Conservation (phyloP, 2,329 filamentous ascomycete species). For the Dothideomycetes sp. region DNA sequence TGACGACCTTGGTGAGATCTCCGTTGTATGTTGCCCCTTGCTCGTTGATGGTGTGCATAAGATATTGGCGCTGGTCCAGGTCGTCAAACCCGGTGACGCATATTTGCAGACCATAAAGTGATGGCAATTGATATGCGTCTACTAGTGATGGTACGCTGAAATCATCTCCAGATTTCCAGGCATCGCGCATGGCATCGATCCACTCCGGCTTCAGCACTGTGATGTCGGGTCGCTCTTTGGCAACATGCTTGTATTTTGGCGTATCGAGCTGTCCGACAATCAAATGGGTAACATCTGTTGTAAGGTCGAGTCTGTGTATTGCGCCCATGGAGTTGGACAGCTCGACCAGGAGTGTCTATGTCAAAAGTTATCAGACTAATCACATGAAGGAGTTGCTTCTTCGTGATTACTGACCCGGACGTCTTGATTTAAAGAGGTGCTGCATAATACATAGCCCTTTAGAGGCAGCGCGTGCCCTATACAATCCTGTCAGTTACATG, state of each 20-base stretch:
- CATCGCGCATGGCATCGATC: conserved; percentile 66
- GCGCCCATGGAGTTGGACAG: conserved; percentile 76
- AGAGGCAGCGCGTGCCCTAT: conserved; percentile 42
- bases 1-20: conserved; percentile 75
- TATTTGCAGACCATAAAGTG: conserved; percentile 52
- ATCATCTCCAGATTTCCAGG: conserved; percentile 71
- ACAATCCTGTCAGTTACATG: too few species aligned
- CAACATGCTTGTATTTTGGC: conserved; percentile 91
- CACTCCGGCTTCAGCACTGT: conserved; percentile 71
- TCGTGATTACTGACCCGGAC: conserved; percentile 14
- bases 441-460: conserved; percentile 25
- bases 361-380: background rate
- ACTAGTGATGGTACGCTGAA: conserved; percentile 65
- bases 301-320: conserved; percentile 78
- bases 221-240: conserved; percentile 77
- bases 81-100: conserved; percentile 63
- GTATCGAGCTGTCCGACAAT: conserved; percentile 84
- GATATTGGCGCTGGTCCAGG: conserved; percentile 54
- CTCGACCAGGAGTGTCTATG: conserved; percentile 29
- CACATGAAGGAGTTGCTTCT: background rate
- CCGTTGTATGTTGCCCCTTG: conserved; percentile 79
- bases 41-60: conserved; percentile 54
- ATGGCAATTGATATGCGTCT: conserved; percentile 49
- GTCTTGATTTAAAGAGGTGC: conserved; percentile 22
- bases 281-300: conserved; percentile 90